A percentile compares a stretch with the other conserved stretches of the same genome.
phyloP scores from a whole-genome alignment of 306 rosid species.

The Quillaja saponaria region DNA sequence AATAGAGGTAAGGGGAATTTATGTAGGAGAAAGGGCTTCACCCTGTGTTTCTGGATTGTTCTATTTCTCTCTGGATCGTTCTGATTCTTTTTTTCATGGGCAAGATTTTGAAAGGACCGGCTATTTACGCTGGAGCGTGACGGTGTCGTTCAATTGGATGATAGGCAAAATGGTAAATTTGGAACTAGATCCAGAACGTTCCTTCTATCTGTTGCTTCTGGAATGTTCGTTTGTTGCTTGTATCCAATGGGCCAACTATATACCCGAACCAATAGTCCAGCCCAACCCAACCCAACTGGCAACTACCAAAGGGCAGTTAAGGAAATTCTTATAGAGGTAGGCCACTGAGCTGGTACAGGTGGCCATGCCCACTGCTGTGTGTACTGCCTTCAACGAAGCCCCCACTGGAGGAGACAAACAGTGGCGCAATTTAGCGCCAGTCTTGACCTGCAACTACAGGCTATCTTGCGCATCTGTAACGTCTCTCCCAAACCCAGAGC shows the following conservation, averaged over 20 bases:
- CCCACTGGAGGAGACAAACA: neutral
- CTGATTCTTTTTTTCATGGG: too few relatives aligned
- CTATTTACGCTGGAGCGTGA: neutral
- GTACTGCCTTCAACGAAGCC: neutral
- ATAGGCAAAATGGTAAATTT: neutral
- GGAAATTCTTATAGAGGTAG: too few relatives aligned
- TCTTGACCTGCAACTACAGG: conserved; percentile 7
- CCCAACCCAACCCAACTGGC: too few relatives aligned
- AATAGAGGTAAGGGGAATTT: neutral
- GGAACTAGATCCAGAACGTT: conserved; percentile 12
- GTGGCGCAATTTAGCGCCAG: conserved; percentile 34
- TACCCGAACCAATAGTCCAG: too few relatives aligned
- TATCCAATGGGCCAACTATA: too few relatives aligned
- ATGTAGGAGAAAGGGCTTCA: conserved; percentile 6
- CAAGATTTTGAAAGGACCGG: neutral
- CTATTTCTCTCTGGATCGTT: conserved; percentile 39
- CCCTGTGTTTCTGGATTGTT: conserved; percentile 45
- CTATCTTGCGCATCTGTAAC: conserved; percentile 19
- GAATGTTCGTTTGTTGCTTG: conserved; percentile 12
- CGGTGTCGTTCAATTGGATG: neutral
- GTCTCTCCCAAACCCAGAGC: neutral
- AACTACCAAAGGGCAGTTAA: too few relatives aligned
- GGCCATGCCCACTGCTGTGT: neutral
- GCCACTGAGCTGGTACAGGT: neutral
- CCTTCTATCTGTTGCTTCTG: neutral